Percentiles rank a stretch among this genome's conserved stretches.
Evolutionary conservation across 2,329 filamentous ascomycete genomes (phyloP).

Genomic region (Aschersonia sp.): DNA sequence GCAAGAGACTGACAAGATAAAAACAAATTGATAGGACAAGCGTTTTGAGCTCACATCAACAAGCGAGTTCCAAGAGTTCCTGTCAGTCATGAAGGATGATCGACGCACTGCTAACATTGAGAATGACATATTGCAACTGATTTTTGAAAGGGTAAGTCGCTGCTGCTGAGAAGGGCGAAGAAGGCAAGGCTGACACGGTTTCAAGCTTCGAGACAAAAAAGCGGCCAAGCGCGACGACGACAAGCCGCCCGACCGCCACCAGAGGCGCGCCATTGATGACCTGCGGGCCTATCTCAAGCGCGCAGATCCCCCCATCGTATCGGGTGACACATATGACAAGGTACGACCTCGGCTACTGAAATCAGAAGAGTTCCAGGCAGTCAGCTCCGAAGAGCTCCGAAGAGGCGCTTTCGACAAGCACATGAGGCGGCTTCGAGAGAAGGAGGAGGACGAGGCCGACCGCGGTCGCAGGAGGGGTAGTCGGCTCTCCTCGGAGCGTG

Average conservation of each 20-base stretch:
- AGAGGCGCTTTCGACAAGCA: constrained; percentile 82
- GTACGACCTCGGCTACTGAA: constrained; percentile 67
- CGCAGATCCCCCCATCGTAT: constrained; percentile 66
- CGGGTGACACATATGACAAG: constrained; percentile 78
- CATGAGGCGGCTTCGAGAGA: constrained; percentile 79
- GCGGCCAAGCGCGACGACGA: constrained; percentile 73
- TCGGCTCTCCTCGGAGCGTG: constrained; percentile 35
- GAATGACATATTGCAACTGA: constrained; percentile 59
- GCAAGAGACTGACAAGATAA: neutral
- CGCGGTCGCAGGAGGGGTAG: constrained; percentile 45
- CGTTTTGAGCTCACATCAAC: constrained; percentile 79
- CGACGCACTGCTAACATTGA: constrained; percentile 79
- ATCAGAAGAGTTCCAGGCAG: constrained; percentile 68
- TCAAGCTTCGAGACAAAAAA: constrained; percentile 69
- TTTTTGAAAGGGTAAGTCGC: constrained; percentile 61
- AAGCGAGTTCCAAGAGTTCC: constrained; percentile 81
- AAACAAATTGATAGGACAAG: constrained; percentile 48
- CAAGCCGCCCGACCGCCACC: constrained; percentile 69
- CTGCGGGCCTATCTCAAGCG: constrained; percentile 80
- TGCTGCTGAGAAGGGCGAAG: no score
- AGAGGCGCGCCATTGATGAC: constrained; percentile 71
- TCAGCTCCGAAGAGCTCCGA: constrained; percentile 71
- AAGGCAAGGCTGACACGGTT: neutral
- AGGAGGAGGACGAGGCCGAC: constrained; percentile 74
- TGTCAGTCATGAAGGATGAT: constrained; percentile 69